These are phyloP conservation scores for Aspergillus ostianus DNA, from an alignment of 495 filamentous ascomycete genomes.

Conservation along the genomic window DNA sequence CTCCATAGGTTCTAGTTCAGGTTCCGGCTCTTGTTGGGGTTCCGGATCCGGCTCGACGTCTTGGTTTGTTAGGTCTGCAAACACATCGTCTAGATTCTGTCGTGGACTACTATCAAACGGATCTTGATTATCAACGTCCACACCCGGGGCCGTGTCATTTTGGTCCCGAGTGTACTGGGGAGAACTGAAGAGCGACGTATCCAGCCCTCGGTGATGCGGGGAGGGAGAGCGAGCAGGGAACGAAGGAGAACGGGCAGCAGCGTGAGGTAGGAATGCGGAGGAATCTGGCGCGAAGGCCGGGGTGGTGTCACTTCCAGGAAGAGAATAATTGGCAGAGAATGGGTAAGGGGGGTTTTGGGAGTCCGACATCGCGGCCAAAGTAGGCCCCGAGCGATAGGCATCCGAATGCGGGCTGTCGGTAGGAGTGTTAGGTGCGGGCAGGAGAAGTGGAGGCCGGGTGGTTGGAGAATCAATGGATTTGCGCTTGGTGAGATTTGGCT, in stretches of 20 bases:
- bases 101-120: conserved; percentile 44
- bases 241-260: conserved; percentile 35
- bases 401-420: conserved; percentile 22
- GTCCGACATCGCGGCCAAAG: conserved; percentile 37
- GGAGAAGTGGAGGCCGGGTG: conserved; percentile 25
- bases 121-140: conserved; percentile 26
- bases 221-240: conserved; percentile 43
- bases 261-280: conserved; percentile 43
- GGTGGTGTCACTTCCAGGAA: conserved; percentile 37
- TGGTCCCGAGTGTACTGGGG: conserved; percentile 37
- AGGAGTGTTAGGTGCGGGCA: conserved; percentile 29
- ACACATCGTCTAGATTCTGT: conserved; percentile 45
- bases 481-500: conserved; percentile 43
- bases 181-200: conserved; percentile 42
- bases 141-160: conserved; percentile 19
- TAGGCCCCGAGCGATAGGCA: conserved; percentile 29
- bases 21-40: conserved; percentile 16
- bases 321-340: conserved; percentile 42
- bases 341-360: conserved; percentile 35
- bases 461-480: conserved; percentile 39
- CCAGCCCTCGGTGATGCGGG: conserved; percentile 32
- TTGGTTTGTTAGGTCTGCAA: conserved; percentile 49
- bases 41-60: conserved; percentile 34
- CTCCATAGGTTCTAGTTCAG: conserved; percentile 37
- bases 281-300: conserved; percentile 41